These are phyloP conservation scores for Coemansia guatemalensis DNA, from an alignment of 192 early-diverging fungal genomes.

Conservation along the genomic window DNA sequence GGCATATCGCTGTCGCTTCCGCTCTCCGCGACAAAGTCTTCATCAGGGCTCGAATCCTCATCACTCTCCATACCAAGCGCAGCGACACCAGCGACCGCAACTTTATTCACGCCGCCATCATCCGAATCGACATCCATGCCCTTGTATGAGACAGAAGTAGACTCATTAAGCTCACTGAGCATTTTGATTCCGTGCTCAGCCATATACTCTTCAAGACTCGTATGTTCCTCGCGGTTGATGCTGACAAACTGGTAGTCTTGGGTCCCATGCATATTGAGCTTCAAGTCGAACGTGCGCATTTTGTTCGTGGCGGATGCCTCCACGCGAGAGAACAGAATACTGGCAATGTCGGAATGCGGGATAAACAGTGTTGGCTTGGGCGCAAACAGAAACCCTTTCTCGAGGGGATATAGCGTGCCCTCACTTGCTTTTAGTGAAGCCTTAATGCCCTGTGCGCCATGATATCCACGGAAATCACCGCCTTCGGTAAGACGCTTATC, in stretches of 20 bases:
- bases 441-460: slow-evolving; percentile 80
- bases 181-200: slow-evolving; percentile 80
- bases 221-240: slow-evolving; percentile 89
- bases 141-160: slow-evolving; percentile 32
- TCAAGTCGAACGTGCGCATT: slow-evolving; percentile 88
- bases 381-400: slow-evolving; percentile 91
- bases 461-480: slow-evolving; percentile 64
- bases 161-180: slow-evolving; percentile 68
- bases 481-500: slow-evolving; percentile 75
- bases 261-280: slow-evolving; percentile 80
- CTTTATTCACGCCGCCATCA: slow-evolving; percentile 17
- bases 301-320: slow-evolving; percentile 52
- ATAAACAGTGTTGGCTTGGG: slow-evolving; percentile 93
- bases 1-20: slow-evolving; percentile 70
- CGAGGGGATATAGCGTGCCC: slow-evolving; percentile 89
- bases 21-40: slow-evolving; percentile 78
- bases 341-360: slow-evolving; percentile 77
- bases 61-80: slow-evolving; percentile 57
- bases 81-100: slow-evolving; percentile 18
- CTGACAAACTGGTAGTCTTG: slow-evolving; percentile 84
- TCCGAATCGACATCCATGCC: slow-evolving; percentile 35
- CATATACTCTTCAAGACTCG: slow-evolving; percentile 78
- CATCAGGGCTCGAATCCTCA: slow-evolving; percentile 78
- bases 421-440: slow-evolving; percentile 98
- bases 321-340: slow-evolving; percentile 86